Percentiles rank a stretch among this genome's conserved stretches.
Evolutionary conservation across 352 stramenopile species (phyloP).

Genomic region (Phytophthora vignae): DNA sequence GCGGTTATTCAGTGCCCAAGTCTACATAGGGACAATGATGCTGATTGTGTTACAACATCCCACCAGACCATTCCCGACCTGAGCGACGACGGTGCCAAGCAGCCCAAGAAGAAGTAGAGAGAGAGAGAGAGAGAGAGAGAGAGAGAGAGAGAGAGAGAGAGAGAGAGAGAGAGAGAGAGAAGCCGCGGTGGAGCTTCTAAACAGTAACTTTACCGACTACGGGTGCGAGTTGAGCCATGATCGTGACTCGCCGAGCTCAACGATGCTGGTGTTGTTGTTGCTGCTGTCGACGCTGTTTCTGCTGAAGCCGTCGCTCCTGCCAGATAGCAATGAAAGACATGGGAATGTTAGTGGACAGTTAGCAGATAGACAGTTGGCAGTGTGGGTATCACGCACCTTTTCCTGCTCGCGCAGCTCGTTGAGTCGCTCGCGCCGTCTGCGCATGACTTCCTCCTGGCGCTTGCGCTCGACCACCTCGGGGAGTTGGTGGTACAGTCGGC

Average conservation of each 20-base stretch:
- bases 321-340: constrained; percentile 8
- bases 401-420: constrained; percentile 75
- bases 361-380: background rate
- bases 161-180: too few species aligned
- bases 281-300: constrained; percentile 58
- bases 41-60: too few species aligned
- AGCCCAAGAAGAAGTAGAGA: constrained; percentile 25
- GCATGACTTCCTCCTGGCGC: constrained; percentile 76
- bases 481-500: constrained; percentile 70
- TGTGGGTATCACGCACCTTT: constrained; percentile 52
- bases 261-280: constrained; percentile 15
- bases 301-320: constrained; percentile 60
- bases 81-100: constrained; percentile 27
- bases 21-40: background rate
- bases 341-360: constrained; percentile 3
- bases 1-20: constrained; percentile 3
- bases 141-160: too few species aligned
- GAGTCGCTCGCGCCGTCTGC: constrained; percentile 67
- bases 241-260: constrained; percentile 2
- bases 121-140: too few species aligned
- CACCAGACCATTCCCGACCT: constrained; percentile 61
- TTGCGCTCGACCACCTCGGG: constrained; percentile 80
- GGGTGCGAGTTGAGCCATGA: background rate
- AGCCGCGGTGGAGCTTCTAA: constrained; percentile 30
- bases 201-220: constrained; percentile 27